phyloP scores from a whole-genome alignment of 768 basidiomycete genomes.

The Tylopilus rubrobrunneus region DNA sequence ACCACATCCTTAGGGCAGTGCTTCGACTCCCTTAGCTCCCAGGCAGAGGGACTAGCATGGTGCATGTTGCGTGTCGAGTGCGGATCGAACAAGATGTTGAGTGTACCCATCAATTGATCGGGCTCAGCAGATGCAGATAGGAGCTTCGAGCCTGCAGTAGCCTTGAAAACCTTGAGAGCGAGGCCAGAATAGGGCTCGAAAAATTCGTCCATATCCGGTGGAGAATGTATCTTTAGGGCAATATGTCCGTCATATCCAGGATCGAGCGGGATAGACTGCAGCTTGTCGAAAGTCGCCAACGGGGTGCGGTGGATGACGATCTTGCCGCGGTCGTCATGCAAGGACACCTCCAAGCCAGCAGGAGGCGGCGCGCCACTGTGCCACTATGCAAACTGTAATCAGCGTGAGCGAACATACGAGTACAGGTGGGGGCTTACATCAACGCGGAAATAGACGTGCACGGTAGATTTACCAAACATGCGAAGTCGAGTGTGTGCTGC shows the following conservation, averaged over 20 bases:
- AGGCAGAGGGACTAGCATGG: conserved; percentile 6
- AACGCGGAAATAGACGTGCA: conserved; percentile 1
- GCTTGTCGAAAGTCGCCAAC: not conserved
- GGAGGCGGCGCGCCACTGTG: not conserved
- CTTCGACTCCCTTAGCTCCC: not conserved
- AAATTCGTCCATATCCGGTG: not conserved
- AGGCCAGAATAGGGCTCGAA: conserved; percentile 10
- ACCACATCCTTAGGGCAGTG: not conserved
- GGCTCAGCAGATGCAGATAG: not conserved
- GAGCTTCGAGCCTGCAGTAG: not conserved
- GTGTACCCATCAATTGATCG: conserved; percentile 3
- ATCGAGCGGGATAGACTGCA: not conserved
- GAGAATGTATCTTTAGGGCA: conserved; percentile 4
- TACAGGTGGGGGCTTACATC: not conserved
- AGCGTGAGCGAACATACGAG: not conserved
- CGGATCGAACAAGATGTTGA: conserved; percentile 10
- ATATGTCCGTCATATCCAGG: conserved; percentile 3
- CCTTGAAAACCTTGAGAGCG: conserved; percentile 2
- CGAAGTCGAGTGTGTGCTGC: conserved; percentile 9
- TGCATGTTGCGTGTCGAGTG: conserved; percentile 12
- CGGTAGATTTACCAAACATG: not conserved
- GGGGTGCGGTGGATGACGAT: not conserved
- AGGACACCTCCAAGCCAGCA: conserved; percentile 2
- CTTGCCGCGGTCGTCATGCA: conserved; percentile 3
- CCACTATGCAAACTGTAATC: not conserved